Percentiles rank a stretch among this genome's conserved stretches.
Evolutionary conservation across 1,139 yeast genomes (phyloP).

Genomic region (Debaryomyces robertsiae): DNA sequence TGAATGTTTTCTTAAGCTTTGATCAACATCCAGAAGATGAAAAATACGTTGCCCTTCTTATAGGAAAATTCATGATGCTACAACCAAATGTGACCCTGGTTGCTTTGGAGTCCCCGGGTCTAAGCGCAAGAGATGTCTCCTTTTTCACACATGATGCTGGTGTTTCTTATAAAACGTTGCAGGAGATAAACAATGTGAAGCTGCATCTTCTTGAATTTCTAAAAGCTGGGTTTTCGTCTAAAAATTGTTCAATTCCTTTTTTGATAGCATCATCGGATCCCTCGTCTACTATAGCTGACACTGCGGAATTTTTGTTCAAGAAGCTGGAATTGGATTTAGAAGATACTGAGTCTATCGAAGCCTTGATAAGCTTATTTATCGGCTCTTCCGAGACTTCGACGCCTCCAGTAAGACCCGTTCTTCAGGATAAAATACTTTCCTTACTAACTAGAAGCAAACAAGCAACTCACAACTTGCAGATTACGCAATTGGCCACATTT

Average conservation of each 20-base stretch:
- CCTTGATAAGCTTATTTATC: conserved; percentile 46
- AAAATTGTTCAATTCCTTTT: conserved; percentile 42
- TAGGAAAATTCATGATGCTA: conserved; percentile 60
- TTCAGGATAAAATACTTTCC: conserved; percentile 63
- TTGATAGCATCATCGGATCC: conserved; percentile 69
- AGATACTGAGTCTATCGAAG: conserved; percentile 41
- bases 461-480: conserved; percentile 44
- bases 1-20: conserved; percentile 33
- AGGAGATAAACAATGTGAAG: conserved; percentile 53
- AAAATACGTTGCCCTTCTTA: conserved; percentile 44
- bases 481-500: conserved; percentile 49
- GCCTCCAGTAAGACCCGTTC: conserved; percentile 54
- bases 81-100: conserved; percentile 38
- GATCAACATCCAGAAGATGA: conserved; percentile 38
- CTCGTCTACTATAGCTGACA: conserved; percentile 53
- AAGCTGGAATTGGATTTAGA: conserved; percentile 58
- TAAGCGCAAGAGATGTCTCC: conserved; percentile 54
- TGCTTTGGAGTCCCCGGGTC: conserved; percentile 57
- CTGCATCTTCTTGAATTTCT: conserved; percentile 34
- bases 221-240: conserved; percentile 42
- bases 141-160: conserved; percentile 74
- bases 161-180: conserved; percentile 50
- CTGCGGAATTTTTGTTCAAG: conserved; percentile 53
- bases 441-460: conserved; percentile 53
- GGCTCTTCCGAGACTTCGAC: conserved; percentile 43